These are phyloP conservation scores for Fusarium coicis DNA, from an alignment of 2,329 filamentous ascomycete species.

Conservation along the genomic window DNA sequence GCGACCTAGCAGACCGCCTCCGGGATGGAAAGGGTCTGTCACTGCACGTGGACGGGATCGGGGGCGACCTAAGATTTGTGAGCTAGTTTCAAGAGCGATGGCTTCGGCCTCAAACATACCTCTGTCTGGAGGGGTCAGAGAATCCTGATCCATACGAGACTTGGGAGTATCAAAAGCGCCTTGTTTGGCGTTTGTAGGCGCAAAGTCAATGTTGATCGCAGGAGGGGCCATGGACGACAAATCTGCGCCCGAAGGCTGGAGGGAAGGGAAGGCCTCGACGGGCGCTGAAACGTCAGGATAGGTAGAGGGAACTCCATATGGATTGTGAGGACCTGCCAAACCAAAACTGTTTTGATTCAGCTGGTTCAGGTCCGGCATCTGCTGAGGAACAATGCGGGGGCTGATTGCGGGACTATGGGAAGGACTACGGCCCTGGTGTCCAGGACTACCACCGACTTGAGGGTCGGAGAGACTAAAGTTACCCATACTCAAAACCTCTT, in stretches of 20 bases:
- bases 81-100: slow-evolving; percentile 15
- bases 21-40: slow-evolving; percentile 69
- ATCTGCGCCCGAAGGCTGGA: slow-evolving; percentile 64
- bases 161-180: slow-evolving; percentile 63
- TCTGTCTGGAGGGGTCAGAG: slow-evolving; percentile 83
- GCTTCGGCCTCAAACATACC: slow-evolving; percentile 55
- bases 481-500: slow-evolving; percentile 80
- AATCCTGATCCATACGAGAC: slow-evolving; percentile 75
- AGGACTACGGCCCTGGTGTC: slow-evolving; percentile 78
- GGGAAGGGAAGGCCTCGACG: slow-evolving; percentile 63
- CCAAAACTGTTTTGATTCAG: slow-evolving; percentile 59
- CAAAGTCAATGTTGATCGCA: slow-evolving; percentile 93
- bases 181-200: slow-evolving; percentile 71
- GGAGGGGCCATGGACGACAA: slow-evolving; percentile 84
- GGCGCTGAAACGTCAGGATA: slow-evolving; percentile 53
- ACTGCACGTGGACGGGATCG: slow-evolving; percentile 64
- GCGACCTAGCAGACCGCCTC: slow-evolving; percentile 54
- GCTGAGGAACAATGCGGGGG: slow-evolving; percentile 68
- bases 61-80: slow-evolving; percentile 55
- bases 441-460: slow-evolving; percentile 72
- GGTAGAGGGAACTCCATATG: slow-evolving; percentile 50
- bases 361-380: slow-evolving; percentile 64
- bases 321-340: slow-evolving; percentile 53
- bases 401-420: slow-evolving; percentile 78
- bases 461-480: slow-evolving; percentile 83